Evolutionary conservation across 202 grass and related monocot species (phyloP).

Genomic region (Sporobolus alterniflorus): DNA sequence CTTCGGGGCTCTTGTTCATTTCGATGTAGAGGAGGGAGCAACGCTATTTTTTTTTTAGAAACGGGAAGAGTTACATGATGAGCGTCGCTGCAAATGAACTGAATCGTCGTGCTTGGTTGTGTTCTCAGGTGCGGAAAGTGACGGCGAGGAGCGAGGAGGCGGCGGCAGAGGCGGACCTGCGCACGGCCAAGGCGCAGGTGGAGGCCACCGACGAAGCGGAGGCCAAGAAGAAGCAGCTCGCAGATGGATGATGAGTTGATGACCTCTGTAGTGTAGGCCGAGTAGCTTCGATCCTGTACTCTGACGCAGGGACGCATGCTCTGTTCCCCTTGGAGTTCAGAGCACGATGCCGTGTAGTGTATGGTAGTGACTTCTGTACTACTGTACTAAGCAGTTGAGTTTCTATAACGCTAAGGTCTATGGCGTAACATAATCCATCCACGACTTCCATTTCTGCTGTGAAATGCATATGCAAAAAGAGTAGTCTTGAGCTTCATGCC

Average conservation of each 20-base stretch:
- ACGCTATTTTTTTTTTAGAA: no score
- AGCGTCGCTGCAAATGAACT: no score
- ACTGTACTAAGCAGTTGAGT: no score
- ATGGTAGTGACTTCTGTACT: no score
- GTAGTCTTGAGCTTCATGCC: no score
- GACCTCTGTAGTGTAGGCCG: no score
- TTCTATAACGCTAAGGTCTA: no score
- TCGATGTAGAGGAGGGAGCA: background rate
- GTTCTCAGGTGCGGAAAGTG: conserved; percentile 53
- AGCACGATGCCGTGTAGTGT: no score
- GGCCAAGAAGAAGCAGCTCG: conserved; percentile 63
- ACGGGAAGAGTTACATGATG: no score
- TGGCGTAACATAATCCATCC: no score
- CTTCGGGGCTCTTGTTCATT: background rate
- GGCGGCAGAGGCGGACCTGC: conserved; percentile 77
- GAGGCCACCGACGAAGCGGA: conserved; percentile 88
- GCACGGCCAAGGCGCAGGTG: conserved; percentile 67
- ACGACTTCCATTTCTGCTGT: no score
- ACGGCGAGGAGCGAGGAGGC: conserved; percentile 76
- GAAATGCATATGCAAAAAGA: no score
- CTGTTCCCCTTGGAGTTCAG: background rate
- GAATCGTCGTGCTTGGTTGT: background rate
- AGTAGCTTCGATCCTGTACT: background rate
- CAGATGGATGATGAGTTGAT: background rate
- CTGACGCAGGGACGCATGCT: background rate